Percentiles rank a stretch among this genome's conserved stretches.
These are phyloP conservation scores for Laetiporus sulphureus DNA, from an alignment of 1,284 basidiomycete species.

Conservation along the genomic window DNA sequence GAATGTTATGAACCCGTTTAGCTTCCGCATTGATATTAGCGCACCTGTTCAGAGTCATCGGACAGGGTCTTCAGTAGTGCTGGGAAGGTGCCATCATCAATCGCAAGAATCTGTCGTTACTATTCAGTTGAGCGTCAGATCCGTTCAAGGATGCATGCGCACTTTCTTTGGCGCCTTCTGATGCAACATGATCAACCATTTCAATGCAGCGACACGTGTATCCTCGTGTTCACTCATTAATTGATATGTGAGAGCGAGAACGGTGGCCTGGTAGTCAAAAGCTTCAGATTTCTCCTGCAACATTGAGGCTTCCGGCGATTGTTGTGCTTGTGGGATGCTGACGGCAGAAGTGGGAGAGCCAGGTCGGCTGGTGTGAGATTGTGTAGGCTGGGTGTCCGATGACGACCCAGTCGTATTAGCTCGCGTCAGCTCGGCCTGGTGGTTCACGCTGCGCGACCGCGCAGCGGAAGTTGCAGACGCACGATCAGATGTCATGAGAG, in stretches of 20 bases:
- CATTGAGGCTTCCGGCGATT: conserved; percentile 28
- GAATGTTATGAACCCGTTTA: too few species aligned
- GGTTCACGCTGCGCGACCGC: conserved; percentile 25
- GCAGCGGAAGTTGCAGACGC: conserved; percentile 13
- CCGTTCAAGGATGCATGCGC: conserved; percentile 7
- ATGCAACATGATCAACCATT: conserved; percentile 99
- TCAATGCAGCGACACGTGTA: conserved; percentile 90
- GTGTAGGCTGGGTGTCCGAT: conserved; percentile 7
- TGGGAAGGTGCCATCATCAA: conserved; percentile 96
- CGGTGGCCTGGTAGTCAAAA: conserved; percentile 90
- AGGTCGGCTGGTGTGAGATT: conserved; percentile 24
- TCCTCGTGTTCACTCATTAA: conserved; percentile 96
- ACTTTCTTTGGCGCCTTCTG: conserved; percentile 95
- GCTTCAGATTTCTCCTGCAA: conserved; percentile 54
- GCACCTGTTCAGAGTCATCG: conserved; percentile 91
- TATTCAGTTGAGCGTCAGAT: background rate
- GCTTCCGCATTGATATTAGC: background rate
- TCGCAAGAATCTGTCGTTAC: conserved; percentile 71
- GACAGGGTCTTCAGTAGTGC: conserved; percentile 94
- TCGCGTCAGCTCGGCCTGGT: conserved; percentile 11
- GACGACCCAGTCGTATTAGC: conserved; percentile 6
- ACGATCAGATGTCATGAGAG: conserved; percentile 10
- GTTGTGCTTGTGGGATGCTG: conserved; percentile 25
- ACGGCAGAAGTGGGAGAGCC: conserved; percentile 29
- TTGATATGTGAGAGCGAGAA: conserved; percentile 88